Evolutionary conservation across 2,329 filamentous ascomycete species (phyloP).

Genomic region (Aspergillus piperis): DNA sequence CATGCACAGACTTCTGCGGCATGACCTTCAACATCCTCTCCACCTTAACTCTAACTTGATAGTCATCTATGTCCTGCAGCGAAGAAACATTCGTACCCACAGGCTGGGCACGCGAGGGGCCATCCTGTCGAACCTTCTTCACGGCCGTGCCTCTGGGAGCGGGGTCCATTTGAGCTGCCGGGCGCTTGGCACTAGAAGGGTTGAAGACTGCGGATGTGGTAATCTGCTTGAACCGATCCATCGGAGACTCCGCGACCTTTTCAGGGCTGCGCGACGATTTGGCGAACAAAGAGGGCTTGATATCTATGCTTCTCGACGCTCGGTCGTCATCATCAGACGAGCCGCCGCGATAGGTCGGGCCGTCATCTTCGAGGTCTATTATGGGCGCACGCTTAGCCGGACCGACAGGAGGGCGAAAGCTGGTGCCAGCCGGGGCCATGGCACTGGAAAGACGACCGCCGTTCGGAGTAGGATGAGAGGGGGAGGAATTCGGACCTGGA

Average conservation of each 20-base stretch:
- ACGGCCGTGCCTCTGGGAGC: slow-evolving; percentile 37
- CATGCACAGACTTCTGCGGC: slow-evolving; percentile 48
- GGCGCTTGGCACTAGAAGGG: slow-evolving; percentile 41
- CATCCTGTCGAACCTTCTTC: slow-evolving; percentile 45
- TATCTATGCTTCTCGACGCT: slow-evolving; percentile 53
- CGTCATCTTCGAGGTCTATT: slow-evolving; percentile 57
- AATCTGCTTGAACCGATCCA: slow-evolving; percentile 47
- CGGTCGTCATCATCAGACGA: slow-evolving; percentile 62
- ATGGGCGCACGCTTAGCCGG: slow-evolving; percentile 43
- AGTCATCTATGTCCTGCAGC: slow-evolving; percentile 56
- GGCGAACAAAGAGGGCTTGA: slow-evolving; percentile 61
- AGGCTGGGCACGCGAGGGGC: slow-evolving; percentile 50
- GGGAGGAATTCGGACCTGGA: slow-evolving; percentile 53
- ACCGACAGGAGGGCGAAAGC: slow-evolving; percentile 59
- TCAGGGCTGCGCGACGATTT: slow-evolving; percentile 45
- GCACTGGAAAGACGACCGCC: slow-evolving; percentile 56
- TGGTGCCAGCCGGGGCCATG: slow-evolving; percentile 76
- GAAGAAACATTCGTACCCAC: slow-evolving; percentile 43
- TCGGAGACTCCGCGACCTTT: slow-evolving; percentile 46
- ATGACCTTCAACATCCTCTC: slow-evolving; percentile 54
- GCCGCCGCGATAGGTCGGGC: slow-evolving; percentile 61
- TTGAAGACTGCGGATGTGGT: slow-evolving; percentile 47
- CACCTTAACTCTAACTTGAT: slow-evolving; percentile 53
- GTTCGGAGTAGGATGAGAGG: slow-evolving; percentile 38
- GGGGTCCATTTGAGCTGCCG: slow-evolving; percentile 48